A percentile compares a stretch with the other conserved stretches of the same genome.
phyloP scores from a whole-genome alignment of 2,329 filamentous ascomycete genomes.

The Pseudogymnoascus sp. region DNA sequence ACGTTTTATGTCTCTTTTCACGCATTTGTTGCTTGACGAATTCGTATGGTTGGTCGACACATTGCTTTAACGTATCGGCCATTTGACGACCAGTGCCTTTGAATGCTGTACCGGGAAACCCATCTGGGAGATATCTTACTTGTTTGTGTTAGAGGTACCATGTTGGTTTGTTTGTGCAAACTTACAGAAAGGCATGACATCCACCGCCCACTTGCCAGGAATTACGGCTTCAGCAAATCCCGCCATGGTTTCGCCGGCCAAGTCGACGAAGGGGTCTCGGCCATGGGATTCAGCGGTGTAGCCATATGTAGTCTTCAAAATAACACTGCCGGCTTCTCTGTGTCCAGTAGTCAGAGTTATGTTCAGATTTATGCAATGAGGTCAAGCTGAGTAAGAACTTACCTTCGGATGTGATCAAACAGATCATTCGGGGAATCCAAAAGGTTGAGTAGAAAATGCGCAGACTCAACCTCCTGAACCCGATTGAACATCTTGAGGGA shows the following conservation, averaged over 20 bases:
- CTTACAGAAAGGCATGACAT: constrained; percentile 36
- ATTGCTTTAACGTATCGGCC: constrained; percentile 25
- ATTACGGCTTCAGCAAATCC: constrained; percentile 33
- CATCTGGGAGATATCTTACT: constrained; percentile 35
- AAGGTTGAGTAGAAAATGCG: constrained; percentile 35
- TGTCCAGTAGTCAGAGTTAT: not conserved
- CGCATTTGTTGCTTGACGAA: constrained; percentile 35
- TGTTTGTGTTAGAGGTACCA: constrained; percentile 8
- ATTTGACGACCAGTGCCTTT: constrained; percentile 33
- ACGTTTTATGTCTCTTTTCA: constrained; percentile 25
- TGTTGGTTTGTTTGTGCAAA: not conserved
- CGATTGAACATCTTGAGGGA: constrained; percentile 32
- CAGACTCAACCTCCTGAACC: constrained; percentile 36
- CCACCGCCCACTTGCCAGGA: constrained; percentile 37
- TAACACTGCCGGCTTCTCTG: constrained; percentile 32
- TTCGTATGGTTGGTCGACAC: constrained; percentile 33
- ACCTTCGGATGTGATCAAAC: constrained; percentile 35
- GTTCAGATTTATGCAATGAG: not conserved
- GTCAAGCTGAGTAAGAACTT: constrained; percentile 14
- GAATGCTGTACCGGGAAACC: constrained; percentile 37
- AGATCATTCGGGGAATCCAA: constrained; percentile 32
- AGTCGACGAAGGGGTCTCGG: constrained; percentile 35
- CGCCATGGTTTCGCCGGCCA: constrained; percentile 32
- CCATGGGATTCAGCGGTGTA: constrained; percentile 34
- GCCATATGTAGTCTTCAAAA: constrained; percentile 38